phyloP scores from a whole-genome alignment of 495 filamentous ascomycete species.

The Aspergillus sclerotioniger region DNA sequence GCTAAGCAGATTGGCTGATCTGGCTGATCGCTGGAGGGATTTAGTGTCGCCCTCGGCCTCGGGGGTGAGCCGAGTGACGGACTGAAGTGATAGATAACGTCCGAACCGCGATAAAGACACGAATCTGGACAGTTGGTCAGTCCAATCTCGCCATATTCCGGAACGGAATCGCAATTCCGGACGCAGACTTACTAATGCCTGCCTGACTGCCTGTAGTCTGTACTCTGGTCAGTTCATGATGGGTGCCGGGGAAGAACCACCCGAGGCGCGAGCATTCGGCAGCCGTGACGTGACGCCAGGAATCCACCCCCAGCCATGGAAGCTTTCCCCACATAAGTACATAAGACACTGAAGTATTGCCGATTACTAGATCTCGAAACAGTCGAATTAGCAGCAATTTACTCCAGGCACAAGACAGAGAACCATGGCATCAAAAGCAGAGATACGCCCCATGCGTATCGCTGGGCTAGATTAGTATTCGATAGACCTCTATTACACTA shows the following conservation, averaged over 20 bases:
- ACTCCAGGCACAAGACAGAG: too few relatives aligned
- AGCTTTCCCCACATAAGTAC: neutral
- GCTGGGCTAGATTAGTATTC: neutral
- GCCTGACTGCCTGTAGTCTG: too few relatives aligned
- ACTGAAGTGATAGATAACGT: neutral
- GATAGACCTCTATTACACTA: slow-evolving; percentile 13
- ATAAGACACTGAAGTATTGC: too few relatives aligned
- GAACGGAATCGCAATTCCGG: too few relatives aligned
- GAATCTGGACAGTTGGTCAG: too few relatives aligned
- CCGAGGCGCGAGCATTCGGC: neutral
- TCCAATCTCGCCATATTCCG: too few relatives aligned
- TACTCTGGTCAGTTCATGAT: neutral
- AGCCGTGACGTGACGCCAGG: neutral
- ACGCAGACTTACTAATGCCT: too few relatives aligned
- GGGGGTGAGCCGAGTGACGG: neutral
- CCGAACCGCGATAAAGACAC: neutral
- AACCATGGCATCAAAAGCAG: too few relatives aligned
- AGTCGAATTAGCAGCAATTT: too few relatives aligned
- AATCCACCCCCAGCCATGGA: neutral
- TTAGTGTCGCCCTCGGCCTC: neutral
- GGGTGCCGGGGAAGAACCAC: neutral
- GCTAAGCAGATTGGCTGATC: neutral
- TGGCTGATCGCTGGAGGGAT: neutral
- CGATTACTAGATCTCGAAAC: too few relatives aligned
- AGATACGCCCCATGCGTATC: too few relatives aligned